These are phyloP conservation scores for Cyberlindnera galapagoensis DNA, from an alignment of 805 yeast species.

Conservation along the genomic window DNA sequence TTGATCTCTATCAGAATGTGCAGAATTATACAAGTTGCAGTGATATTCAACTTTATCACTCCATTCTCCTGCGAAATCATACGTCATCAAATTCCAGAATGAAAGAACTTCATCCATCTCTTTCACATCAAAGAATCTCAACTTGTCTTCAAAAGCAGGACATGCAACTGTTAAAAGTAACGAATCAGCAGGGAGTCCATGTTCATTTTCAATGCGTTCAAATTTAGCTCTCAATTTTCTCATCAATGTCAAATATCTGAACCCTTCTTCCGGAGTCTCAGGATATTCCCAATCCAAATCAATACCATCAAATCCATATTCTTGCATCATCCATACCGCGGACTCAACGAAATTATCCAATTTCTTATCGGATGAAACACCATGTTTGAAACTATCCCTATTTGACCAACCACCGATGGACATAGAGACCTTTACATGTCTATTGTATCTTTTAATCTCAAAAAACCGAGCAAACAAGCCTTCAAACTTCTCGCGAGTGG, in stretches of 20 bases:
- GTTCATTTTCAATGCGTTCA: conserved; percentile 29
- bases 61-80: conserved; percentile 84
- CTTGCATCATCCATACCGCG: conserved; percentile 38
- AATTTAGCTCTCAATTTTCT: conserved; percentile 33
- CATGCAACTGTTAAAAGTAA: conserved; percentile 66
- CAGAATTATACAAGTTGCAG: conserved; percentile 45
- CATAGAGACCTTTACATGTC: conserved; percentile 50
- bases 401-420: conserved; percentile 83
- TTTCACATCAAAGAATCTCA: conserved; percentile 36
- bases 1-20: conserved; percentile 26
- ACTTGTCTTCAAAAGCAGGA: conserved; percentile 53
- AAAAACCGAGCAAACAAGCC: conserved; percentile 48
- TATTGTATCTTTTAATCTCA: conserved; percentile 35
- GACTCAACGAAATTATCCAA: conserved; percentile 44
- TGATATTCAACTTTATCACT: conserved; percentile 56
- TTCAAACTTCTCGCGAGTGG: conserved; percentile 4
- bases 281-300: conserved; percentile 98
- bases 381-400: conserved; percentile 41
- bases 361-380: conserved; percentile 30
- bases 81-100: conserved; percentile 86
- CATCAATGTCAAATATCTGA: conserved; percentile 38
- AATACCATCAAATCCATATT: conserved; percentile 77
- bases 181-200: conserved; percentile 19
- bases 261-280: conserved; percentile 35
- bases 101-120: conserved; percentile 54